Conservation (phyloP, 208 protist species). For the Angomonas deanei region DNA sequence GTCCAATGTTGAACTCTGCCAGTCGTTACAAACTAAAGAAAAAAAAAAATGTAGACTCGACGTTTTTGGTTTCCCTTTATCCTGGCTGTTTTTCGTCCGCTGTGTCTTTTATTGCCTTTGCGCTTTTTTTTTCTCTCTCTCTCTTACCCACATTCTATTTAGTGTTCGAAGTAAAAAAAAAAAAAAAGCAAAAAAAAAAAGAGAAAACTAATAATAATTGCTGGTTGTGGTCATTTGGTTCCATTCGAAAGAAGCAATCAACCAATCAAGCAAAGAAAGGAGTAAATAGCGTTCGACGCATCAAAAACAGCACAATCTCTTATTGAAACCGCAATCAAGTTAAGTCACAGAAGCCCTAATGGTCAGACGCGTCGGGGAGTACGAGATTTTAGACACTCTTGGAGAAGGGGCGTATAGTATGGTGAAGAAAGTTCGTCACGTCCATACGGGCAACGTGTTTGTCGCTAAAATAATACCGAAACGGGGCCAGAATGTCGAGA, state of each 20-base stretch:
- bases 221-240: no score
- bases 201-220: no score
- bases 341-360: no score
- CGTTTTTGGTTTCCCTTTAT: not conserved
- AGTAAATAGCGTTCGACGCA: not conserved
- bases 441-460: slow-evolving; percentile 54
- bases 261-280: not conserved
- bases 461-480: slow-evolving; percentile 85
- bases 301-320: not conserved
- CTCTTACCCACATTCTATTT: no score
- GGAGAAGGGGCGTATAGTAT: slow-evolving; percentile 75
- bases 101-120: no score
- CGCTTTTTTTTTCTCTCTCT: slow-evolving; percentile 9
- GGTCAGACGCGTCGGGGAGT: slow-evolving; percentile 78
- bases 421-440: slow-evolving; percentile 74
- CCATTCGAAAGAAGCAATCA: no score
- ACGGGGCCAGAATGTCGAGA: slow-evolving; percentile 53
- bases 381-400: slow-evolving; percentile 75
- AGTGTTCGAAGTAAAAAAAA: no score
- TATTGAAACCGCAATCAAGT: no score
- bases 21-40: not conserved
- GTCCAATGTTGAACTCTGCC: not conserved
- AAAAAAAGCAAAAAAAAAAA: no score
- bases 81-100: not conserved
- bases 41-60: not conserved